Evolutionary conservation across 257 asterid genomes (phyloP).

Genomic region (Nicotiana knightiana): DNA sequence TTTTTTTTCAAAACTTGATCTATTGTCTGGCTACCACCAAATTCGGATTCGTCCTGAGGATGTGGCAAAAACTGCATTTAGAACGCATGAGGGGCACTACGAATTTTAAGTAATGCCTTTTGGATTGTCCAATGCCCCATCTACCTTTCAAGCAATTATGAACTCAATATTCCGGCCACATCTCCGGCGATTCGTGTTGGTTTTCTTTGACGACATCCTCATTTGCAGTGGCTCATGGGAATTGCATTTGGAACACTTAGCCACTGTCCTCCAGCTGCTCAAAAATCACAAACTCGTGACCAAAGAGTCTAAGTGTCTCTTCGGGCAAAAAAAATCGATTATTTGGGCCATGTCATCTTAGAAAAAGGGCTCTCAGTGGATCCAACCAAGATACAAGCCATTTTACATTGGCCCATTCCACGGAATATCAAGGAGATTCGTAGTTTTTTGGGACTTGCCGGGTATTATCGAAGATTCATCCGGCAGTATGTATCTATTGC

Average conservation of each 20-base stretch:
- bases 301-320: no score
- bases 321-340: neutral
- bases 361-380: neutral
- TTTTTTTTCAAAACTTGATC: neutral
- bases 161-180: neutral
- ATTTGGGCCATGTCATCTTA: neutral
- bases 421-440: neutral
- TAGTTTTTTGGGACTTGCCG: neutral
- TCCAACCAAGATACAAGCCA: no score
- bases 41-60: neutral
- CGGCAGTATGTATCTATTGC: neutral
- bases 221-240: neutral
- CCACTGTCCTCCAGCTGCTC: neutral
- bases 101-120: neutral
- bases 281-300: neutral
- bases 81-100: neutral
- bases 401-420: neutral
- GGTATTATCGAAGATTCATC: neutral
- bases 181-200: neutral
- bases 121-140: neutral
- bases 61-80: neutral
- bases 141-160: neutral
- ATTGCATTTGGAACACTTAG: neutral
- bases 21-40: neutral
- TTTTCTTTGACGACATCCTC: slow-evolving; percentile 9